These are phyloP conservation scores for Ilex asprella DNA, from an alignment of 257 asterid species.

Conservation along the genomic window DNA sequence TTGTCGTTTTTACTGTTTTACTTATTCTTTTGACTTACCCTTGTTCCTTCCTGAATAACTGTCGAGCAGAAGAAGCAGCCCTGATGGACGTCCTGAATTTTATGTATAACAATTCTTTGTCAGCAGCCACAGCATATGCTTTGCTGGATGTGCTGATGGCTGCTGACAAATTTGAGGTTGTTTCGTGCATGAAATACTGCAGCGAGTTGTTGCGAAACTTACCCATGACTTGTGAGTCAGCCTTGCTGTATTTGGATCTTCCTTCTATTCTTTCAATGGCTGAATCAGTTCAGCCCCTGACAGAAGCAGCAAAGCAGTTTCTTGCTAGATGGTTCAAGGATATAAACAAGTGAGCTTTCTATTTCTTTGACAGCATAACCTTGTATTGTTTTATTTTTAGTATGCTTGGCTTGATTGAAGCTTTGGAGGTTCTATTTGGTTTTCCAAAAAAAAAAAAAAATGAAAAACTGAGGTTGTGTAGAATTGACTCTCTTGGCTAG, in stretches of 20 bases:
- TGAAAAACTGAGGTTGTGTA: not conserved
- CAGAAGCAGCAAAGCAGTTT: slow-evolving; percentile 90
- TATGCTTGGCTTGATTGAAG: too few relatives aligned
- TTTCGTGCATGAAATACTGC: slow-evolving; percentile 94
- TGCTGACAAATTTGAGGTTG: slow-evolving; percentile 97
- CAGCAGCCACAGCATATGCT: slow-evolving; percentile 62
- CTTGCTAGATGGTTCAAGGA: slow-evolving; percentile 74
- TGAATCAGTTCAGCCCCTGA: slow-evolving; percentile 91
- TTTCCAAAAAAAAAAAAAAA: not conserved
- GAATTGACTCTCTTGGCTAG: too few relatives aligned
- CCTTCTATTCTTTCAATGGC: slow-evolving; percentile 81
- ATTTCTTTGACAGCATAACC: not conserved
- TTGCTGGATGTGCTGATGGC: slow-evolving; percentile 89
- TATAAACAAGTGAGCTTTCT: slow-evolving; percentile 54
- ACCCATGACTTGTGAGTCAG: slow-evolving; percentile 89
- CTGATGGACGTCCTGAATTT: slow-evolving; percentile 95
- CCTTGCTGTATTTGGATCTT: slow-evolving; percentile 80
- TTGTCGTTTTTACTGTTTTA: too few relatives aligned
- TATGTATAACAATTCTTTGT: slow-evolving; percentile 76
- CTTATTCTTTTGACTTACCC: too few relatives aligned
- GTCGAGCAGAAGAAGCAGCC: slow-evolving; percentile 81
- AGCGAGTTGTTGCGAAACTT: slow-evolving; percentile 69
- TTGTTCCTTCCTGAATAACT: too few relatives aligned
- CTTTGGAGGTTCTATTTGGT: not conserved
- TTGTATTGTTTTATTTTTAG: too few relatives aligned